A percentile compares a stretch with the other conserved stretches of the same genome.
phyloP scores from a whole-genome alignment of 192 early-diverging fungal species.

The Coemansia sp. region DNA sequence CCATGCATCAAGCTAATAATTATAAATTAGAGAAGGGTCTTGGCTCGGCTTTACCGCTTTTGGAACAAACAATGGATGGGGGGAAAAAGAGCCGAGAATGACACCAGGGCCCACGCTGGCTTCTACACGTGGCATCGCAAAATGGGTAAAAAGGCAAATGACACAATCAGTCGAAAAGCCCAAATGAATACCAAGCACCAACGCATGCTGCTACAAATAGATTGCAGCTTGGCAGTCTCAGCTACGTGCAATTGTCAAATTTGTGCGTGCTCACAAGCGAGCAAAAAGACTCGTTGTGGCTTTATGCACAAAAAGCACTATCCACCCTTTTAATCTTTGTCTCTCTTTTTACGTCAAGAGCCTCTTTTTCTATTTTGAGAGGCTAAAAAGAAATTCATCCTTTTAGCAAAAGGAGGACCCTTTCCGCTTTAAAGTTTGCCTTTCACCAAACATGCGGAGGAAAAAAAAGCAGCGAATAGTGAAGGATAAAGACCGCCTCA shows the following conservation, averaged over 20 bases:
- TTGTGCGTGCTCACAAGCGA: not conserved
- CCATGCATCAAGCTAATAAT: not conserved
- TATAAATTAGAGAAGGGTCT: not conserved
- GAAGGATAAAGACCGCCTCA: not conserved
- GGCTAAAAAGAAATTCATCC: not conserved
- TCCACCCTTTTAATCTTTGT: not conserved
- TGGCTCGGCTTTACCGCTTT: not conserved
- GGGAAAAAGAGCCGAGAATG: not conserved
- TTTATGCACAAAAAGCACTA: not conserved
- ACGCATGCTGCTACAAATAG: not conserved
- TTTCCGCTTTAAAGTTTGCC: not conserved
- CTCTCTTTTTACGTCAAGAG: not conserved
- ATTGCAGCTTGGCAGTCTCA: not conserved
- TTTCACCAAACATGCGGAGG: not conserved
- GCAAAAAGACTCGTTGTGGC: not conserved
- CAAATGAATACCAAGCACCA: not conserved
- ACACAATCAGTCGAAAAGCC: not conserved
- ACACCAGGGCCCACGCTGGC: not conserved
- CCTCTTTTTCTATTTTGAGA: not conserved
- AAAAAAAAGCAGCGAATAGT: not conserved
- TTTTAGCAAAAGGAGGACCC: constrained; percentile 4
- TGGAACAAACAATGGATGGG: not conserved
- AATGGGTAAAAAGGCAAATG: not conserved
- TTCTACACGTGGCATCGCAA: constrained; percentile 4
- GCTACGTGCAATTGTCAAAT: no score